phyloP scores from a whole-genome alignment of 169 alveolate species.

The Perkinsus chesapeaki region DNA sequence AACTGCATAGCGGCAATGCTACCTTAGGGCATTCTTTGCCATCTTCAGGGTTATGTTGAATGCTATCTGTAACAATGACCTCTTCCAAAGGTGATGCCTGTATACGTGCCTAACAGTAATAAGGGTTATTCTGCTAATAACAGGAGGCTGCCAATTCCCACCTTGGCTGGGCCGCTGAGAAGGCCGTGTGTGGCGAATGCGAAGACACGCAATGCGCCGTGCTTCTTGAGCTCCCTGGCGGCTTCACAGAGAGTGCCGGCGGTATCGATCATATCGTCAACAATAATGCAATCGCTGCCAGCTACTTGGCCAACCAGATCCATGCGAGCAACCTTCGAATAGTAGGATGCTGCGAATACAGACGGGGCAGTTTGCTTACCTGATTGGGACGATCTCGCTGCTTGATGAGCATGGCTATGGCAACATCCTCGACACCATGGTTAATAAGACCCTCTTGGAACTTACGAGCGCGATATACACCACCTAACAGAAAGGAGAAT shows the following conservation, averaged over 20 bases:
- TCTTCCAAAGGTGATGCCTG: constrained; percentile 66
- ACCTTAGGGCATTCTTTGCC: constrained; percentile 1
- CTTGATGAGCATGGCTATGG: constrained; percentile 46
- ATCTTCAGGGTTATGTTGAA: constrained; percentile 33
- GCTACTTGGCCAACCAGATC: constrained; percentile 85
- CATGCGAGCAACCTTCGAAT: constrained; percentile 71
- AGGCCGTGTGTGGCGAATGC: constrained; percentile 95
- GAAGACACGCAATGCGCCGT: constrained; percentile 86
- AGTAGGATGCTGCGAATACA: constrained; percentile 24
- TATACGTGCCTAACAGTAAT: constrained; percentile 54
- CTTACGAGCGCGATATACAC: constrained; percentile 70
- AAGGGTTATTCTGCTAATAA: neutral
- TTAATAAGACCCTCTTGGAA: constrained; percentile 66
- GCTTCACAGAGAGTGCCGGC: constrained; percentile 96
- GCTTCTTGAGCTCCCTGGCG: constrained; percentile 73
- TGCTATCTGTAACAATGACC: constrained; percentile 83
- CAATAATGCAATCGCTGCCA: constrained; percentile 84
- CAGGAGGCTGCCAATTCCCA: neutral
- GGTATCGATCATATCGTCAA: constrained; percentile 95
- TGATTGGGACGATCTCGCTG: constrained; percentile 6
- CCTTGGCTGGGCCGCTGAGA: constrained; percentile 76
- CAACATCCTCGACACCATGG: constrained; percentile 30
- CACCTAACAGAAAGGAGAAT: constrained; percentile 32
- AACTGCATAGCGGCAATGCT: neutral
- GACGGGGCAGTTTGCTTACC: constrained; percentile 18